These are phyloP conservation scores for Vicia faba DNA, from an alignment of 306 rosid genomes.

Conservation along the genomic window DNA sequence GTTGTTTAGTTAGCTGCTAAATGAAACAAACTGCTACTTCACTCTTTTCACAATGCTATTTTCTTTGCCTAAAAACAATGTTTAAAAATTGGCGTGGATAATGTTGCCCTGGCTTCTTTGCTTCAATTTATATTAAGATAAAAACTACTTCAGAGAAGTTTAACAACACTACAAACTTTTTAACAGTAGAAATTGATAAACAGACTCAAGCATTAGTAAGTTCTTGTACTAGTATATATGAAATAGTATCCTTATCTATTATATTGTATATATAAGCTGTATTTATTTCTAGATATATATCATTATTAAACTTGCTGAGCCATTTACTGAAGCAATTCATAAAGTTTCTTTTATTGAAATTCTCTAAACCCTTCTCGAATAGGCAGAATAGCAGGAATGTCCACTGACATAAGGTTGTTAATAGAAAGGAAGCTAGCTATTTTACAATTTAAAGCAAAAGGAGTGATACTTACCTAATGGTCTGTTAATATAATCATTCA, in stretches of 20 bases:
- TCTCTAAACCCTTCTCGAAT: neutral
- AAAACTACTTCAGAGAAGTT: neutral
- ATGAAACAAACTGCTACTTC: constrained; percentile 1
- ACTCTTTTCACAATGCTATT: constrained; percentile 8
- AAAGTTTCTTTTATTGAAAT: neutral
- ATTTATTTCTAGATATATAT: neutral
- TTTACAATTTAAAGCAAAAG: constrained; percentile 15
- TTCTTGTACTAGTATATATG: neutral
- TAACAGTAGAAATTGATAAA: neutral
- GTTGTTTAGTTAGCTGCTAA: neutral
- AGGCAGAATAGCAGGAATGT: constrained; percentile 7
- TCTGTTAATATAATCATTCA: constrained; percentile 72
- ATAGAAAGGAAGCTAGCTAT: constrained; percentile 12
- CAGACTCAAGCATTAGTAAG: neutral
- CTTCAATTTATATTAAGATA: neutral
- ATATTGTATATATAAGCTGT: neutral
- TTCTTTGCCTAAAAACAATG: neutral
- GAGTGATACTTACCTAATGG: constrained; percentile 61
- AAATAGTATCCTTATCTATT: neutral
- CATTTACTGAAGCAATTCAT: neutral
- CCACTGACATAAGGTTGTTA: constrained; percentile 1
- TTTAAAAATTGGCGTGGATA: neutral
- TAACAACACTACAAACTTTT: neutral
- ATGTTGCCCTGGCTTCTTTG: neutral
- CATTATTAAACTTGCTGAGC: neutral